A percentile compares a stretch with the other conserved stretches of the same genome.
Evolutionary conservation across 495 filamentous ascomycete species (phyloP).

Genomic region (Cudoniella acicularis): DNA sequence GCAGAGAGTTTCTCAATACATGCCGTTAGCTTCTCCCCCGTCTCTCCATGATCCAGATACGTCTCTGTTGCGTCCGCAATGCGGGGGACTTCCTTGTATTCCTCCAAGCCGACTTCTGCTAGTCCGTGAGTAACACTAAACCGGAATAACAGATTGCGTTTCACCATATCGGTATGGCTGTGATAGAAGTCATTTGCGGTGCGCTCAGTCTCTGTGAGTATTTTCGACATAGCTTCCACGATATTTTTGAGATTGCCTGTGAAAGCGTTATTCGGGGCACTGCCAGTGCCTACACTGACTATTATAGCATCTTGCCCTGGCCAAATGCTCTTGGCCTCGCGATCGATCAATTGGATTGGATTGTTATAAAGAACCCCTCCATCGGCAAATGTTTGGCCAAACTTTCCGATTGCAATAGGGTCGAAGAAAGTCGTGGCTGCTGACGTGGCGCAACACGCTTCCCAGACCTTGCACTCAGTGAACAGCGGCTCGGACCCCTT

Average conservation of each 20-base stretch:
- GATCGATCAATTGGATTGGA: slow-evolving; percentile 38
- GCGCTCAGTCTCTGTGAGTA: not conserved
- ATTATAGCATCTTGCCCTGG: slow-evolving; percentile 32
- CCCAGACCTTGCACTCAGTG: slow-evolving; percentile 34
- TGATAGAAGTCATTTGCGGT: not conserved
- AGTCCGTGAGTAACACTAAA: slow-evolving; percentile 4
- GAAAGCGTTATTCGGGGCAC: slow-evolving; percentile 29
- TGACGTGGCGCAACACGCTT: slow-evolving; percentile 42
- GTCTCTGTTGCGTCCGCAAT: not conserved
- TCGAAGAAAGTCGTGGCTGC: slow-evolving; percentile 45
- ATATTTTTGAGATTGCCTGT: slow-evolving; percentile 29
- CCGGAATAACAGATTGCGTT: not conserved
- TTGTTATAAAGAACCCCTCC: slow-evolving; percentile 39
- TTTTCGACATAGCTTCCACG: slow-evolving; percentile 13
- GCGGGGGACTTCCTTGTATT: not conserved
- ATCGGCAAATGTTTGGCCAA: slow-evolving; percentile 34
- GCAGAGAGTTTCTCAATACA: not conserved
- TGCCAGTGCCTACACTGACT: slow-evolving; percentile 43
- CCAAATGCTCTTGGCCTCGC: slow-evolving; percentile 39
- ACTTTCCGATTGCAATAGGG: slow-evolving; percentile 34
- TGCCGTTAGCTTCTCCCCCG: not conserved
- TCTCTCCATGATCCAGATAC: not conserved
- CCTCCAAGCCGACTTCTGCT: not conserved
- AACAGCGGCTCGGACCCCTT: not conserved
- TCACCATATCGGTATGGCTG: not conserved